These are phyloP conservation scores for Schizochytrium sp. DNA, from an alignment of 108 stramenopile genomes.

Conservation along the genomic window DNA sequence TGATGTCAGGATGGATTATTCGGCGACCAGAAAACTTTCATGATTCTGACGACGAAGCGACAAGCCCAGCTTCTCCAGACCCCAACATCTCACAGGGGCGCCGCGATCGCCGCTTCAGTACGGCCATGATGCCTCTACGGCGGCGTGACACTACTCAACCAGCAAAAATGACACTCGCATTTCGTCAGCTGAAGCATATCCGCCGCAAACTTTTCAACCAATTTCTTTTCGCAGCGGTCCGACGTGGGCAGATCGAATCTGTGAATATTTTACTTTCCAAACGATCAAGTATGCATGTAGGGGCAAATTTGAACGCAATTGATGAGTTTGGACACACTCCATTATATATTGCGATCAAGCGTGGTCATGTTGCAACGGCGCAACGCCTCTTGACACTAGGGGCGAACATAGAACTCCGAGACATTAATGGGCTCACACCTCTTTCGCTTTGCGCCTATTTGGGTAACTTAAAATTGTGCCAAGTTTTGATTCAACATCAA, in stretches of 20 bases:
- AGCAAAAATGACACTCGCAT: not conserved
- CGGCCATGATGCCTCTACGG: not conserved
- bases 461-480: slow-evolving; percentile 43
- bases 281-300: slow-evolving; percentile 41
- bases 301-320: slow-evolving; percentile 52
- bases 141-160: not conserved
- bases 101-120: no score
- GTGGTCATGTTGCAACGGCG: slow-evolving; percentile 32
- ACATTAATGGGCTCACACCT: slow-evolving; percentile 48
- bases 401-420: slow-evolving; percentile 45
- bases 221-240: slow-evolving; percentile 41
- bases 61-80: no score
- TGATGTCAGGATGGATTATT: not conserved
- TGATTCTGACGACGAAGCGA: not conserved
- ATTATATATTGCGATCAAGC: slow-evolving; percentile 55
- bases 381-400: slow-evolving; percentile 32
- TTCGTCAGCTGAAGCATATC: slow-evolving; percentile 33
- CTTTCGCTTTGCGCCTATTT: slow-evolving; percentile 46
- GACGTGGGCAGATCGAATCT: slow-evolving; percentile 50
- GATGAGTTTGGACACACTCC: slow-evolving; percentile 44
- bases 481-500: not conserved
- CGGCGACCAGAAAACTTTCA: not conserved
- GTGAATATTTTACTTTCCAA: slow-evolving; percentile 49
- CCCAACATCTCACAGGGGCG: no score
- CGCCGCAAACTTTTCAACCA: slow-evolving; percentile 54